Base-by-base conservation (phyloP, 345 rosid species). In the Populus davidiana region DNA sequence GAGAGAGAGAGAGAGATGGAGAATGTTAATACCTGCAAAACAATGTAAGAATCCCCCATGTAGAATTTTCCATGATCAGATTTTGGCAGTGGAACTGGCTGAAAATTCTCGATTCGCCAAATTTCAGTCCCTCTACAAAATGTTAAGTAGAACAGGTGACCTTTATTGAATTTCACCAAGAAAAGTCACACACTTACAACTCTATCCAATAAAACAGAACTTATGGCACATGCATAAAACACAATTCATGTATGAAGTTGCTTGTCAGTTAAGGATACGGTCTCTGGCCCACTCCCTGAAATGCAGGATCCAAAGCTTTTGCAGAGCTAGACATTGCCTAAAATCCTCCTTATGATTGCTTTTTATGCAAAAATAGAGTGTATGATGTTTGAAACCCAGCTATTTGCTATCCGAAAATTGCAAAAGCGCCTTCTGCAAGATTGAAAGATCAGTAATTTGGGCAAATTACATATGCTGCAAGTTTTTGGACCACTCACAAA, bases 31-130 rank as follows among this genome's bases (percentile, higher is more conserved):
- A 96, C 99, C 98, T 94, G 97, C 84, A 96, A 90, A 67, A 96
- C 84, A 78, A 96, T 91, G 89, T 96, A 96, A 52, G 87, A 86
- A 88, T 96, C 99, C 44, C 99, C 99, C 89, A 86, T 87, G 83
- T 92, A 94, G 88, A 96, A 96, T 81, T 96, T 96, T 79, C 99
- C 99, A 87, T 94, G 76, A 69, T 92, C 97, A 47, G 98, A 84
- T 78, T 92, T 94, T 5, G 95, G 97, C 80, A 96, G 80, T 44
- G 87, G 88, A 78, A 91, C 95, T 23, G 97, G 97, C 82, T 88
- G 92, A 86, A 96, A 96, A 81, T 96, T 85, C 90, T 96, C 99
- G 65, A 94, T 92, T 82, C 98, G 90, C 99, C 99, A 96, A 72
- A 92, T 94, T 75, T 96, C 99, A 85, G 89, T 88, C 72, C 99